Percentiles rank a stretch among this genome's conserved stretches.
phyloP scores from a whole-genome alignment of 768 basidiomycete species.

The Leccinellum luteum region DNA sequence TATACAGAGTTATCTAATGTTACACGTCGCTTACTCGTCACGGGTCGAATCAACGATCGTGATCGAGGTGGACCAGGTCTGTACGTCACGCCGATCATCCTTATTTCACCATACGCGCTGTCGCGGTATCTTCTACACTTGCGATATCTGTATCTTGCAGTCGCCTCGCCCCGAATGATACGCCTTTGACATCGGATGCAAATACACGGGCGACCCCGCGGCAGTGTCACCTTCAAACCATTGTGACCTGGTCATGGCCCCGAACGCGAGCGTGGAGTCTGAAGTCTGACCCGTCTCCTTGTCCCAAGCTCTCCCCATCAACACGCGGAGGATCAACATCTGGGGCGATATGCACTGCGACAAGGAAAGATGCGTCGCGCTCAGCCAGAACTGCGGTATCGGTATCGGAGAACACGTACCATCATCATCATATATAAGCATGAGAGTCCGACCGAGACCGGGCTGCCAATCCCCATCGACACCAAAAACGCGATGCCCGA shows the following conservation, averaged over 20 bases:
- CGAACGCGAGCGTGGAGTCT: constrained; percentile 11
- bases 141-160: not conserved
- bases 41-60: not conserved
- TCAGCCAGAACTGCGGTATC: not conserved
- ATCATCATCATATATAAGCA: constrained; percentile 19
- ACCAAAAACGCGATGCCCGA: constrained; percentile 24
- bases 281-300: not conserved
- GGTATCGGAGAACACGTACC: constrained; percentile 5
- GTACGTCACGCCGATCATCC: not conserved
- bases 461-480: constrained; percentile 15
- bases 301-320: constrained; percentile 14
- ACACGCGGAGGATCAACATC: constrained; percentile 24
- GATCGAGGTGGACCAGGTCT: not conserved
- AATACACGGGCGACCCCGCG: not conserved
- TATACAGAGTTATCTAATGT: not conserved
- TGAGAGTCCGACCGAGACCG: constrained; percentile 9
- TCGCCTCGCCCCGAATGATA: not conserved
- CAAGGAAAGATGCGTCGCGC: not conserved
- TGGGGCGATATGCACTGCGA: constrained; percentile 29
- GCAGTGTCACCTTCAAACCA: not conserved
- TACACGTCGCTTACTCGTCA: no score
- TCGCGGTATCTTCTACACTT: not conserved
- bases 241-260: not conserved
- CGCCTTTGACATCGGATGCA: constrained; percentile 1
- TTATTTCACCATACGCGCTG: not conserved